phyloP scores from a whole-genome alignment of 768 basidiomycete species.

The Boletus rufocinnamomeus region DNA sequence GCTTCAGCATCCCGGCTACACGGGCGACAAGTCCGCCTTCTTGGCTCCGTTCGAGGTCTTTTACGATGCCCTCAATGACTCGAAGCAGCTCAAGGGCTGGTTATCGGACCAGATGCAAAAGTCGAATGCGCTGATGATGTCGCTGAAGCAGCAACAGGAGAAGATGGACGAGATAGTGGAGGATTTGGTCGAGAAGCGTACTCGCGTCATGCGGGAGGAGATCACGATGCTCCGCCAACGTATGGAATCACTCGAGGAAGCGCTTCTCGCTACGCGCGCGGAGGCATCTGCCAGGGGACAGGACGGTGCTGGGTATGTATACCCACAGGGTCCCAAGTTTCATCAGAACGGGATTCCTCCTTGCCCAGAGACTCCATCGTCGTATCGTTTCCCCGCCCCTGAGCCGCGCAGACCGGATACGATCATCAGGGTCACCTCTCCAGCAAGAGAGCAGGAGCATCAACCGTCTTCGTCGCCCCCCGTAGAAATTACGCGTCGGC shows the following conservation, averaged over 20 bases:
- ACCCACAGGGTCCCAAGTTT: slow-evolving; percentile 27
- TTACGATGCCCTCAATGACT: slow-evolving; percentile 82
- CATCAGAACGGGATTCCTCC: slow-evolving; percentile 41
- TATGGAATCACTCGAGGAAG: slow-evolving; percentile 69
- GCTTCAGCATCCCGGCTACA: slow-evolving; percentile 59
- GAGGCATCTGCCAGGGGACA: slow-evolving; percentile 22
- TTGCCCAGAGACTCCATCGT: slow-evolving; percentile 35
- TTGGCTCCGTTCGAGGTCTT: slow-evolving; percentile 81
- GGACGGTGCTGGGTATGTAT: slow-evolving; percentile 16
- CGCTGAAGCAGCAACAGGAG: slow-evolving; percentile 61
- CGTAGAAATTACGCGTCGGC: slow-evolving; percentile 48
- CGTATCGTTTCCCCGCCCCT: slow-evolving; percentile 52
- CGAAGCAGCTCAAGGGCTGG: slow-evolving; percentile 76
- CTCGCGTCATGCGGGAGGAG: slow-evolving; percentile 62
- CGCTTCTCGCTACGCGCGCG: slow-evolving; percentile 34
- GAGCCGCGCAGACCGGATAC: slow-evolving; percentile 38
- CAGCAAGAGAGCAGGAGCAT: slow-evolving; percentile 44
- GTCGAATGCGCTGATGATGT: slow-evolving; percentile 55
- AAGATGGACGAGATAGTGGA: slow-evolving; percentile 61
- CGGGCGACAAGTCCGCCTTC: slow-evolving; percentile 73
- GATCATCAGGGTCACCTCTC: slow-evolving; percentile 41
- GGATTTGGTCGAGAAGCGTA: slow-evolving; percentile 59
- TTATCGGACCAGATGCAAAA: slow-evolving; percentile 71
- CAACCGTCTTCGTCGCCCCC: slow-evolving; percentile 45
- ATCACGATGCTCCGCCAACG: slow-evolving; percentile 58